These are phyloP conservation scores for Lactarius evosmus DNA, from an alignment of 768 basidiomycete species.

Conservation along the genomic window DNA sequence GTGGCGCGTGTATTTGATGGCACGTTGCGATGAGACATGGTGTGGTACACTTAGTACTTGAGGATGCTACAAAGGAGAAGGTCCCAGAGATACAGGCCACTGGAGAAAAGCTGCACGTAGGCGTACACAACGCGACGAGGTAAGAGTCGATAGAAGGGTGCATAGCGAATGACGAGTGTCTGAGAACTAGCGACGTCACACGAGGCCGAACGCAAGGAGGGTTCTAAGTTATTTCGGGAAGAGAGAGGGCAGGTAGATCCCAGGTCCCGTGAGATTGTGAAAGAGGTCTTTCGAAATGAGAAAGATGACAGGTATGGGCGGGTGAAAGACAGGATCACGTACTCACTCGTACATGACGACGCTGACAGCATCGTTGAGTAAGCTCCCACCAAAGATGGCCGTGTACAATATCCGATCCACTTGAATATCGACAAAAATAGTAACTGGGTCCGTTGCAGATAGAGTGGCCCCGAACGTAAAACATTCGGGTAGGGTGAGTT, in stretches of 20 bases:
- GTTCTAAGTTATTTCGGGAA: conserved; percentile 95
- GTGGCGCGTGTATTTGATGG: conserved; percentile 59
- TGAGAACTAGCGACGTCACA: conserved; percentile 84
- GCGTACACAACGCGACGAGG: conserved; percentile 89
- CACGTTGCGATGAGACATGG: conserved; percentile 96
- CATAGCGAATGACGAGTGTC: conserved; percentile 82
- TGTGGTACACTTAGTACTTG: conserved; percentile 99
- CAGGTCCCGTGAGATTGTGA: conserved; percentile 85
- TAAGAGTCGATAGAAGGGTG: conserved; percentile 96
- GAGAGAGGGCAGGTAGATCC: conserved; percentile 81
- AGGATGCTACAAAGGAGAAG: conserved; percentile 97
- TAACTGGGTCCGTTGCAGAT: conserved; percentile 96
- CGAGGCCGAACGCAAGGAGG: conserved; percentile 88
- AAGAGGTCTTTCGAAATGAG: conserved; percentile 59
- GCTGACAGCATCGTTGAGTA: conserved; percentile 98
- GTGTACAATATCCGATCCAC: conserved; percentile 93
- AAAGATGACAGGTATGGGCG: not conserved
- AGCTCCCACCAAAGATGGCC: conserved; percentile 94
- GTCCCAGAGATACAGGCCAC: conserved; percentile 89
- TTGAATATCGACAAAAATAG: conserved; percentile 96
- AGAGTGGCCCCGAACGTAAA: conserved; percentile 94
- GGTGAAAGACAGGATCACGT: conserved; percentile 39
- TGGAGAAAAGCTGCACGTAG: conserved; percentile 99
- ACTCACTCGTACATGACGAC: conserved; percentile 99
- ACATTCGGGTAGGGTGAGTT: conserved; percentile 86